Base-by-base conservation (phyloP, 371 early-diverging fungal species). In the Saksenaea vasiformis region DNA sequence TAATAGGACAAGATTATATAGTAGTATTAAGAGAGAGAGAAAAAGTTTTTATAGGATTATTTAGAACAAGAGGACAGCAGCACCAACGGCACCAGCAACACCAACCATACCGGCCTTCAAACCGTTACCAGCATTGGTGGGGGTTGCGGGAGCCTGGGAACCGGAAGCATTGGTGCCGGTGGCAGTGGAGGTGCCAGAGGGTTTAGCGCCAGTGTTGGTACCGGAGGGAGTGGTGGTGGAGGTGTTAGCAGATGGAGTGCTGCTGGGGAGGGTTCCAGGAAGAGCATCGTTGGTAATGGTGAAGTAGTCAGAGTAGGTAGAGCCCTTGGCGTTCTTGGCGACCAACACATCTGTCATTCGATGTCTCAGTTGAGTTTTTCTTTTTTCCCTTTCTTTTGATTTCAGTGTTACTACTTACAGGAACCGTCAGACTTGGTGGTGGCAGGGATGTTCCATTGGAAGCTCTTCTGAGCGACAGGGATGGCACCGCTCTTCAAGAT, bases 391-490 rank as follows among this genome's bases (percentile, higher is more conserved):
- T 17, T 41, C 5, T 5, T 41, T 5, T 41, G 14, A n/a, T 5
- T 41, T 41, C 43, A 31, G 31, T 41, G 38, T 38, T 38, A 17
- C 5, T 17, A 37, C 51, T 61, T 61, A 61, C 61, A 61, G 37
- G 53, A 24, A 54, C 17, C 9, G 14, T 10, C 5, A 15, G 61
- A 51, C 11, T 31, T 14, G n/a, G 53, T 38, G 54, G 47, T 54
- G 22, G 28, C 53, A 22, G 61, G 61, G 54, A 61, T 61, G 36
- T 47, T 54, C 61, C 61, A 61, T 28, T 26, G 14, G 37, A 51
- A 61, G 13, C 22, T n/a, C 9, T 19, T 5, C 24, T 35, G n/a
- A 19, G 26, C 38, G 17, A 36, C 61, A 15, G 53, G 27, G 36
- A 61, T 54, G 38, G 28, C 17, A 15, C 9, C 35, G 36, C 10